Conservation (phyloP, 2,329 filamentous ascomycete species). For the Chrysoporthe cubensis region DNA sequence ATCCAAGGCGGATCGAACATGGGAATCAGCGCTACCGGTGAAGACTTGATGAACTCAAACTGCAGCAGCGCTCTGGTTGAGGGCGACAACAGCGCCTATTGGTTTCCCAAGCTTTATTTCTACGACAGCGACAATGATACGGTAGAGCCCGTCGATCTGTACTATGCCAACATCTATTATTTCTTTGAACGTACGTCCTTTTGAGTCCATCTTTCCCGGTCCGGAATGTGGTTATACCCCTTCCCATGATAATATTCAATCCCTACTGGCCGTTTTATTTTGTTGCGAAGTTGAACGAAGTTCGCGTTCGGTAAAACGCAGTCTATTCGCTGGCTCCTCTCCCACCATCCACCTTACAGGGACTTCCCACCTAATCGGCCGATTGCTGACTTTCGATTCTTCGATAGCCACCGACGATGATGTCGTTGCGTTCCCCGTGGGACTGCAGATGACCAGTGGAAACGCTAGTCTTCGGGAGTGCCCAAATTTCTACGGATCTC, state of each 20-base stretch:
- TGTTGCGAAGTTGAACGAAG: too few species aligned
- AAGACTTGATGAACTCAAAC: conserved; percentile 60
- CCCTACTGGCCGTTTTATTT: not conserved
- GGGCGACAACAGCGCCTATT: conserved; percentile 76
- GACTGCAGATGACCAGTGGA: conserved; percentile 73
- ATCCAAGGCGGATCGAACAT: conserved; percentile 75
- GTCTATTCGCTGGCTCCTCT: not conserved
- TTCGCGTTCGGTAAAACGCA: too few species aligned
- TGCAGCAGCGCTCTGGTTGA: conserved; percentile 74
- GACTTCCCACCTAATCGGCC: not conserved
- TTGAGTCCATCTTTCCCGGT: not conserved
- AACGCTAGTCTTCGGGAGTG: conserved; percentile 61
- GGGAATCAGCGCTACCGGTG: conserved; percentile 62
- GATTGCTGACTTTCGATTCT: not conserved
- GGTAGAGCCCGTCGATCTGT: conserved; percentile 68
- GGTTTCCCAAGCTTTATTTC: conserved; percentile 75
- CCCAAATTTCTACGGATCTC: conserved; percentile 51
- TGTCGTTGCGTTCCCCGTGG: conserved; percentile 70
- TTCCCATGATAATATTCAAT: not conserved
- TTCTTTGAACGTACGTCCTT: conserved; percentile 58
- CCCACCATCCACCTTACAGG: not conserved
- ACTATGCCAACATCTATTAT: conserved; percentile 80
- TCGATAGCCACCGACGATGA: conserved; percentile 58
- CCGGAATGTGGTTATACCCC: not conserved
- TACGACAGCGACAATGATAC: conserved; percentile 63